Evolutionary conservation across 176 grass and related monocot species (phyloP), one percentile per base, ranked within the genome.

Genomic region (Lolium multiflorum): DNA sequence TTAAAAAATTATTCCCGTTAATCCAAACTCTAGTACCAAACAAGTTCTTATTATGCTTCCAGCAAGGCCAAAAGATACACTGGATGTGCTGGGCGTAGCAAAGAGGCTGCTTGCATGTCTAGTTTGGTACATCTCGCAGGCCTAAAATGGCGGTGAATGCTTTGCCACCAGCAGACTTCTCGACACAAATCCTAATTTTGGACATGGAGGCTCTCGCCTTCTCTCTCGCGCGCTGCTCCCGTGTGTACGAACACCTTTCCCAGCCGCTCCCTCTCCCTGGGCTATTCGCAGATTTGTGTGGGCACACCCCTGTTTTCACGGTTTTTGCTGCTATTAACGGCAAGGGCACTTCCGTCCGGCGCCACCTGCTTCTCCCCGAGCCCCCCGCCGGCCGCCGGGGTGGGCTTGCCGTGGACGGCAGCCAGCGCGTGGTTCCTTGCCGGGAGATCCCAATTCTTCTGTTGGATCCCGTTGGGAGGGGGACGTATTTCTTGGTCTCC

Each of bases 351-450:
- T 17, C 80, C 58, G 56, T 9, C 51, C 85, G 69, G 85, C 50
- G 81, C 50, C 76, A 76, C 48, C 75, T 25, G 77, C 35, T n/a
- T 28, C 10, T 55, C 57, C 15, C 66, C 75, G 28, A 38, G 13
- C 71, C 58, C n/a, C 74, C 47, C 79, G 84, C 84, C 84, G 80
- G 73, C 47, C 73, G 84, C 84, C 89, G 80, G 80, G 69, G 75
- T 84, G 81, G 81, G 44, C 79, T 17, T 17, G 73, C 73, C 73
- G 73, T 10, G 73, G 73, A 76, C 73, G 73, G 24, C 72, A 10
- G 24, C 72, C 72, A 31, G 0, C 72, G 48, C 72, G 22, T 15
- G 37, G 9, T 39, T 39, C 65, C 1, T 69, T 18, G 14, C 38
- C 8, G 37, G 73, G 49, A 76, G 55, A 76, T 7, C 73, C 6